A percentile compares a stretch with the other conserved stretches of the same genome.
These are phyloP conservation scores for Camellia oleifera DNA, from an alignment of 179 eudicot species.

Conservation along the genomic window DNA sequence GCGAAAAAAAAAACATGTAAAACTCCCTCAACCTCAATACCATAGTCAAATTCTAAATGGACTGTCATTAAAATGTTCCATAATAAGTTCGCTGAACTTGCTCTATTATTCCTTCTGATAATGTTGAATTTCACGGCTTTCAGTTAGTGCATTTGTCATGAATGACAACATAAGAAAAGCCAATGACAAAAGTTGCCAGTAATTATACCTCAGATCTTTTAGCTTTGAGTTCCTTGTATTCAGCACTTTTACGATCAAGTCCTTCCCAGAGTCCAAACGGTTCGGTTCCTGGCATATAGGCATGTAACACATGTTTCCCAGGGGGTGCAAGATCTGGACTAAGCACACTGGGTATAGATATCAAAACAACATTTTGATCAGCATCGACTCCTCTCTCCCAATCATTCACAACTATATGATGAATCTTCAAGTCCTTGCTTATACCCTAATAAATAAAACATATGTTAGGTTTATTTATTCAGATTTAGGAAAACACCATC, in stretches of 20 bases:
- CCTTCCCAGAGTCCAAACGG: slow-evolving; percentile 92
- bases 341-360: slow-evolving; percentile 85
- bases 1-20: neutral
- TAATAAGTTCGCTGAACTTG: neutral
- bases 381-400: slow-evolving; percentile 97
- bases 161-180: slow-evolving; percentile 11
- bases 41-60: neutral
- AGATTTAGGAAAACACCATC: neutral
- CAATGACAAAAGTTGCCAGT: neutral
- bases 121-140: neutral
- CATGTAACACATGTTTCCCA: slow-evolving; percentile 91
- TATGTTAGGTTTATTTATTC: neutral
- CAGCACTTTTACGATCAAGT: slow-evolving; percentile 74
- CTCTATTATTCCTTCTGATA: neutral
- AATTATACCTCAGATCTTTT: slow-evolving; percentile 79
- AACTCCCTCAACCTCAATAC: neutral
- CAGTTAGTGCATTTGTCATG: neutral
- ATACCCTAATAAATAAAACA: slow-evolving; percentile 43
- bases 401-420: slow-evolving; percentile 91
- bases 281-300: slow-evolving; percentile 92
- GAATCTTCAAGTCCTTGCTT: slow-evolving; percentile 80
- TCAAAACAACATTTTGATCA: slow-evolving; percentile 91
- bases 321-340: slow-evolving; percentile 86
- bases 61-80: neutral
- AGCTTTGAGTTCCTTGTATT: slow-evolving; percentile 84